Evolutionary conservation across 176 grass and related monocot species (phyloP).

Genomic region (Metroxylon sagu): DNA sequence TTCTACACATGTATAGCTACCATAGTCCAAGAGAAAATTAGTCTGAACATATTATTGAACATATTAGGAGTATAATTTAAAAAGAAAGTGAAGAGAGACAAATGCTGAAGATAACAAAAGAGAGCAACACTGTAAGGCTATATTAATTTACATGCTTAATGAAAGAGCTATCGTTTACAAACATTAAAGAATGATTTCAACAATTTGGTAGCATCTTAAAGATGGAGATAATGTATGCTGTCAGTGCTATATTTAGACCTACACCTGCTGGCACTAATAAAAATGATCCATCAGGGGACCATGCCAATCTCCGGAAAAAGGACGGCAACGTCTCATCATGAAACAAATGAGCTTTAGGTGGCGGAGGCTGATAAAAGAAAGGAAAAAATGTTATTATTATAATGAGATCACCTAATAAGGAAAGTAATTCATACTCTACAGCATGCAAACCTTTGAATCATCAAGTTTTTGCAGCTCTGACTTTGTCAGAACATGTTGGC

Average conservation of each 20-base stretch:
- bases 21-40: too few species aligned
- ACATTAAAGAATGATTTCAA: background rate
- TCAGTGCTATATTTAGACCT: background rate
- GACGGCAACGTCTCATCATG: slow-evolving; percentile 95
- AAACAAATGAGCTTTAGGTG: slow-evolving; percentile 72
- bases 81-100: too few species aligned
- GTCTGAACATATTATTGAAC: too few species aligned
- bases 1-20: too few species aligned
- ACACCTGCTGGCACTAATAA: slow-evolving; percentile 86
- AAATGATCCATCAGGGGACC: slow-evolving; percentile 97
- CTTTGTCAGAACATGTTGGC: slow-evolving; percentile 64
- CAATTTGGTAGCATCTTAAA: too few species aligned
- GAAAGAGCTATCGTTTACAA: background rate
- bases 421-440: slow-evolving; percentile 8
- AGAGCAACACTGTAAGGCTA: too few species aligned
- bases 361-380: slow-evolving; percentile 39
- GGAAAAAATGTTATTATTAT: background rate
- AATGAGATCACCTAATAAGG: too few species aligned
- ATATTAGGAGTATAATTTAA: too few species aligned
- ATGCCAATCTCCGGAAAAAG: slow-evolving; percentile 87
- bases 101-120: too few species aligned
- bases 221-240: background rate
- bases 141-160: too few species aligned
- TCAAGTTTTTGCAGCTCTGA: slow-evolving; percentile 50
- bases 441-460: slow-evolving; percentile 65